Percentiles rank a stretch among this genome's conserved stretches.
Evolutionary conservation across 352 stramenopile species (phyloP).

Genomic region (Globisporangium apiculatum): DNA sequence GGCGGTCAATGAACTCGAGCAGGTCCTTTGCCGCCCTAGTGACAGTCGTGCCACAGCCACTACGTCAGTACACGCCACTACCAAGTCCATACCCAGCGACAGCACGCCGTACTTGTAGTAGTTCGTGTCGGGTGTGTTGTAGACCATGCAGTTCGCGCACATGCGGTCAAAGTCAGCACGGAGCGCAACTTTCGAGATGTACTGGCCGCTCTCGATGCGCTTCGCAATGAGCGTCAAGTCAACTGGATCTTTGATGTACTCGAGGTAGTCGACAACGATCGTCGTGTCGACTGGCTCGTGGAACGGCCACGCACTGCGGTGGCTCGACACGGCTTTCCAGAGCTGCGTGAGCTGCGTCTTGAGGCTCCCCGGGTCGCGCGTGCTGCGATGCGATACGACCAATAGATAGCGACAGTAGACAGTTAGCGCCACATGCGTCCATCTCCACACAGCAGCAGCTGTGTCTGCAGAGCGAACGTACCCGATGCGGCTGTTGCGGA

Average conservation of each 20-base stretch:
- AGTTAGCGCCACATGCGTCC: too few species aligned
- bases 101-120: constrained; percentile 88
- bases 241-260: constrained; percentile 96
- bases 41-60: too few species aligned
- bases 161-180: constrained; percentile 95
- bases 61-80: neutral
- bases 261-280: constrained; percentile 95
- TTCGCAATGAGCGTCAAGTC: constrained; percentile 80
- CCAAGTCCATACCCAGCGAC: neutral
- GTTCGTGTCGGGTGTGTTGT: constrained; percentile 95
- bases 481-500: constrained; percentile 83
- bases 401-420: neutral
- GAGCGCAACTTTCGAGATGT: constrained; percentile 89
- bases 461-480: constrained; percentile 14
- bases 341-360: constrained; percentile 85
- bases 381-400: constrained; percentile 18
- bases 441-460: neutral
- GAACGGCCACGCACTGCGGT: constrained; percentile 97
- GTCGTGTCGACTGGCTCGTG: constrained; percentile 94
- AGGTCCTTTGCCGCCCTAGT: constrained; percentile 70
- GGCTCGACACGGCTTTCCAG: constrained; percentile 88
- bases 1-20: constrained; percentile 62
- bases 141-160: constrained; percentile 96
- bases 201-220: constrained; percentile 77
- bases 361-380: constrained; percentile 68